These are phyloP conservation scores for Fusarium lateritium DNA, from an alignment of 2,329 filamentous ascomycete genomes.

Conservation along the genomic window DNA sequence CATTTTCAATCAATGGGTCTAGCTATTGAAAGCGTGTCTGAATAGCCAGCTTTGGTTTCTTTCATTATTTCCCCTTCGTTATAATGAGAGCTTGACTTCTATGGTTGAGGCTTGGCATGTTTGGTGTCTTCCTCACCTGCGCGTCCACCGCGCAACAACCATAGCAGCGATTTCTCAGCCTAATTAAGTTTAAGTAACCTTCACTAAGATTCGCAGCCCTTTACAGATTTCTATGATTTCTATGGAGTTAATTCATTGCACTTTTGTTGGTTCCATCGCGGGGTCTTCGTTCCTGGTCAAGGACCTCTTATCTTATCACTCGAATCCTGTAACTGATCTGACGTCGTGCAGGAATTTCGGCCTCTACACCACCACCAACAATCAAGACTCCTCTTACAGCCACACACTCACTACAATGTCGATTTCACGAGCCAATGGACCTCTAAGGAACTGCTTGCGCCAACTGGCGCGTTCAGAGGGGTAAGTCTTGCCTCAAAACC, in stretches of 20 bases:
- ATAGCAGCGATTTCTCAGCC: too few species aligned
- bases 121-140: too few species aligned
- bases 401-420: constrained; percentile 35
- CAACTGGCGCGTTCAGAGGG: constrained; percentile 45
- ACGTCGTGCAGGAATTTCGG: constrained; percentile 47
- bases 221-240: neutral
- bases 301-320: constrained; percentile 49
- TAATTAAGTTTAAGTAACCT: too few species aligned
- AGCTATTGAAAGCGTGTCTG: too few species aligned
- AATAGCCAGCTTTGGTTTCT: too few species aligned
- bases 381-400: neutral
- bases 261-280: neutral
- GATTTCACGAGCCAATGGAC: constrained; percentile 46
- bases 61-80: too few species aligned
- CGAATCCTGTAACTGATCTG: constrained; percentile 37
- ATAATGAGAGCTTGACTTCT: too few species aligned
- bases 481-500: constrained; percentile 26
- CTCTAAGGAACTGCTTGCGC: constrained; percentile 42
- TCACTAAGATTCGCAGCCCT: too few species aligned
- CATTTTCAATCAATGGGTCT: too few species aligned
- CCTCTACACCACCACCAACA: constrained; percentile 4
- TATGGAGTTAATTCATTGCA: neutral
- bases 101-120: too few species aligned
- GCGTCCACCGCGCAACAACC: too few species aligned
- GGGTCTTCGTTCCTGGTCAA: neutral